phyloP scores from a whole-genome alignment of 2,329 filamentous ascomycete species.

The Trichoderma gracile region DNA sequence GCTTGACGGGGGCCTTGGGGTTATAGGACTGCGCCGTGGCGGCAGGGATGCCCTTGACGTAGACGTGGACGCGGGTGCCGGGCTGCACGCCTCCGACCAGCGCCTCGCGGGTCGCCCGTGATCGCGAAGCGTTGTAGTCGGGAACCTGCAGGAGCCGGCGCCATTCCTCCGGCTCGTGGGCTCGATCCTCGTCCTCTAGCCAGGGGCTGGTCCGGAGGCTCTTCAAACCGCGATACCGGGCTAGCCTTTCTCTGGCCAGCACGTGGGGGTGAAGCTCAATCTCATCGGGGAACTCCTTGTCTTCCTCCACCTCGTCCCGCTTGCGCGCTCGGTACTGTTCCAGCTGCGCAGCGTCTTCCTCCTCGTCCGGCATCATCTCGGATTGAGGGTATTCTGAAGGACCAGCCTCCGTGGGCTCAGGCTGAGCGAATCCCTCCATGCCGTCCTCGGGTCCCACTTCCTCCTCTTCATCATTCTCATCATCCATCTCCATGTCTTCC shows the following conservation, averaged over 20 bases:
- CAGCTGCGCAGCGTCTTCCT: constrained; percentile 73
- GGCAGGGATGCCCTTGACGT: constrained; percentile 60
- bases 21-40: constrained; percentile 50
- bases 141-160: constrained; percentile 78
- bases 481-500: constrained; percentile 63
- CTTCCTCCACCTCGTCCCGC: constrained; percentile 79
- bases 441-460: constrained; percentile 77
- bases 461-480: constrained; percentile 50
- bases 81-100: constrained; percentile 83
- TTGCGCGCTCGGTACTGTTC: constrained; percentile 78
- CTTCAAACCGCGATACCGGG: constrained; percentile 88
- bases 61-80: constrained; percentile 79
- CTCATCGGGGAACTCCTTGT: constrained; percentile 95
- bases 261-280: constrained; percentile 91
- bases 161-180: constrained; percentile 90
- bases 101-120: constrained; percentile 74
- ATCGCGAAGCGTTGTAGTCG: constrained; percentile 86
- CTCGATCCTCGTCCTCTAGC: constrained; percentile 84
- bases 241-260: constrained; percentile 78
- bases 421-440: constrained; percentile 66
- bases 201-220: constrained; percentile 83
- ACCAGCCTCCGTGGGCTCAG: constrained; percentile 71
- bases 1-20: constrained; percentile 59
- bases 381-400: constrained; percentile 91
- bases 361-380: constrained; percentile 90